Base-by-base conservation (phyloP, 805 yeast species). In the Huiozyma sinensis region DNA sequence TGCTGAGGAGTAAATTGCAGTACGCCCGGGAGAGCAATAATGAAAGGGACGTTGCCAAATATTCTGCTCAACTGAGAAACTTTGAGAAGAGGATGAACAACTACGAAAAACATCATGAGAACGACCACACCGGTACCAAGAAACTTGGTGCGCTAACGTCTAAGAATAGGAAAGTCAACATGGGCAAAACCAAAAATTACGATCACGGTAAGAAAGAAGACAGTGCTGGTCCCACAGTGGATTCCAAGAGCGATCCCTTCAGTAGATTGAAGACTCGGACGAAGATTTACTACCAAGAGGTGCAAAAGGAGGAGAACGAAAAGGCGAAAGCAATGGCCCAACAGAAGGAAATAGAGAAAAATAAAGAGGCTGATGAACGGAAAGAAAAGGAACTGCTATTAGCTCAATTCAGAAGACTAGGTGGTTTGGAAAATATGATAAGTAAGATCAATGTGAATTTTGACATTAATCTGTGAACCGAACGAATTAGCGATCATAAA, bases 231-330 rank as follows among this genome's bases (percentile, higher is more conserved):
- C 17, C 37, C 8, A 51, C 47, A 47, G 58, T 54, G 43, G 65
- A 65, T 45, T 70, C 76, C 6, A 61, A 60, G 43, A 76, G 72
- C 54, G 85, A 92, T 66, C 97, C 98, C 24, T 92, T 92, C 64
- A 77, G 83, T 52, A 79, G 97, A 61, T 74, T 92, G 58, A 82
- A 85, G 60, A 90, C 97, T 1, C 83, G 79, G 48, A 85, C 97
- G 1, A 77, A 85, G 55, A 77, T 86, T 47, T 90, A 86, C 64
- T 87, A 88, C 42, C 68, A 71, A 39, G 74, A 62, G 45, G 66
- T 71, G 39, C 77, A 72, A 48, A 71, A 71, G 48, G 74, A 71
- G 47, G 81, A 73, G 50, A 77, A 79, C 51, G 79, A 73, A 51
- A 73, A 71, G 60, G 83, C 81, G 3, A 68, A 76, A 44, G 72